Percentiles rank a stretch among this genome's conserved stretches.
These are phyloP conservation scores for Nadsonia starkeyi-henricii DNA, from an alignment of 1,139 yeast species.

Conservation along the genomic window DNA sequence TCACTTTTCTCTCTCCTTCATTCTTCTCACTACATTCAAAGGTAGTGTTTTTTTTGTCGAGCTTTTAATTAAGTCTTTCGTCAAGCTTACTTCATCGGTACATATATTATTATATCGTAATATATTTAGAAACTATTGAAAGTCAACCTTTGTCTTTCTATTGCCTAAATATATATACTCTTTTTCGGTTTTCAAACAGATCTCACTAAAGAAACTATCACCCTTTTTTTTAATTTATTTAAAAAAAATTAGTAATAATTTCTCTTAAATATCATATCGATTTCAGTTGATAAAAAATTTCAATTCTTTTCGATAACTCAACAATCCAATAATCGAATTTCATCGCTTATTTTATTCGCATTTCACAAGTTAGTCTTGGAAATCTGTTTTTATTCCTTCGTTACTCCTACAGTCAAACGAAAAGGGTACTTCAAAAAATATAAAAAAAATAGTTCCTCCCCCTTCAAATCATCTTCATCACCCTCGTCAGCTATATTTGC, in stretches of 20 bases:
- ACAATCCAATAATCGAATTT: not conserved
- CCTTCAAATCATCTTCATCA: not conserved
- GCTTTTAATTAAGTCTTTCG: not conserved
- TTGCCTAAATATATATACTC: not conserved
- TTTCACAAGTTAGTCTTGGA: not conserved
- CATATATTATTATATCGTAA: not conserved
- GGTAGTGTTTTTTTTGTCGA: not conserved
- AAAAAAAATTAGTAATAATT: not conserved
- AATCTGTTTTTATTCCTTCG: not conserved
- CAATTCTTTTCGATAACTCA: not conserved
- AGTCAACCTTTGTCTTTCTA: no score
- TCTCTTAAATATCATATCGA: not conserved
- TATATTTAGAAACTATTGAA: no score
- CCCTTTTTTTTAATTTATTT: no score
- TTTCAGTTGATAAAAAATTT: not conserved
- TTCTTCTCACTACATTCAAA: not conserved
- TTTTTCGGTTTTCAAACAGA: not conserved
- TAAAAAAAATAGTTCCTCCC: not conserved
- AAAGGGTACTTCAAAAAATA: not conserved
- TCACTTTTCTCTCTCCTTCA: not conserved
- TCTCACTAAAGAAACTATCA: no score
- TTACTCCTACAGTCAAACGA: not conserved
- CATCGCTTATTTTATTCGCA: not conserved
- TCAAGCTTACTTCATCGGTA: not conserved
- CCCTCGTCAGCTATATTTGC: not conserved